These are phyloP conservation scores for Aspergillus biplanus DNA, from an alignment of 495 filamentous ascomycete genomes.

Conservation along the genomic window DNA sequence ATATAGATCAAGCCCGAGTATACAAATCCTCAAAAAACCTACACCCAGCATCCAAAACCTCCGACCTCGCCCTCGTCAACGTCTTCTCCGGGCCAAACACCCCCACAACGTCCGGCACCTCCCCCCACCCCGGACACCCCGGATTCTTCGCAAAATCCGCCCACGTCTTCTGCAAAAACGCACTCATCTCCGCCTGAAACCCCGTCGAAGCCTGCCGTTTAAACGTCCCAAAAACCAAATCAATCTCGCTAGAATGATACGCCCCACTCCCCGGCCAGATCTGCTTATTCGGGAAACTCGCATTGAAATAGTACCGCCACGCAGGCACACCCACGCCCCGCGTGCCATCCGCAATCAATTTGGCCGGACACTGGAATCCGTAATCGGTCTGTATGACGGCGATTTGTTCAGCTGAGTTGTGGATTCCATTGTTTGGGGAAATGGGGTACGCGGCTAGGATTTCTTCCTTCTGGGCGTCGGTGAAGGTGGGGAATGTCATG, in stretches of 20 bases:
- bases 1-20: no score
- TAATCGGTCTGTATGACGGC: slow-evolving; percentile 30
- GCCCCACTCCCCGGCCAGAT: slow-evolving; percentile 22
- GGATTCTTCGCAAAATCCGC: slow-evolving; percentile 40
- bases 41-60: no score
- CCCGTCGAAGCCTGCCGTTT: slow-evolving; percentile 20
- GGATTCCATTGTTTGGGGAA: neutral
- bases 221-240: slow-evolving; percentile 37
- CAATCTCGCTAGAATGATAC: slow-evolving; percentile 36
- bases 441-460: slow-evolving; percentile 8
- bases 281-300: slow-evolving; percentile 36
- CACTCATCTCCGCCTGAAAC: slow-evolving; percentile 28
- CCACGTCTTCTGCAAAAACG: slow-evolving; percentile 34
- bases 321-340: slow-evolving; percentile 23
- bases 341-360: slow-evolving; percentile 26
- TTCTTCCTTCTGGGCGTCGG: neutral
- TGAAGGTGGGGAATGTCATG: neutral
- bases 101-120: slow-evolving; percentile 15
- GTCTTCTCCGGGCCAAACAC: slow-evolving; percentile 15
- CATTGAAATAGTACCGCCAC: slow-evolving; percentile 40
- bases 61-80: no score
- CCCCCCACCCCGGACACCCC: slow-evolving; percentile 29
- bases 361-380: slow-evolving; percentile 29
- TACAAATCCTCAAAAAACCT: no score
- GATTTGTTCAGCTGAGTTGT: slow-evolving; percentile 26